These are phyloP conservation scores for Cardiospermum halicacabum DNA, from an alignment of 345 rosid genomes.

Conservation along the genomic window DNA sequence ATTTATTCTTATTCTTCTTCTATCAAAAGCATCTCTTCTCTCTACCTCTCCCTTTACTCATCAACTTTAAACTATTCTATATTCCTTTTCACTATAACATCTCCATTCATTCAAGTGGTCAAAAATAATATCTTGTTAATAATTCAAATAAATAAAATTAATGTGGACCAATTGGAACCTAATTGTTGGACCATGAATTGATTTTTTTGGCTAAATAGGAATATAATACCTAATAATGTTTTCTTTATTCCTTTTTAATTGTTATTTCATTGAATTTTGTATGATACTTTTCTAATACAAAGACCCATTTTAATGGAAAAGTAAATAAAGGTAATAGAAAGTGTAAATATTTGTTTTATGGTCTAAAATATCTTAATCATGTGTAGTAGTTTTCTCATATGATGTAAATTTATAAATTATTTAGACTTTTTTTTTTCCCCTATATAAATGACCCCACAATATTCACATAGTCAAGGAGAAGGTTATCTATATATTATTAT, in stretches of 20 bases:
- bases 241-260: not conserved
- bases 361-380: not conserved
- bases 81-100: not conserved
- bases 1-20: slow-evolving; percentile 4
- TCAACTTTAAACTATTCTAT: not conserved
- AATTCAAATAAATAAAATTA: not conserved
- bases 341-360: not conserved
- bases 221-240: not conserved
- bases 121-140: not conserved
- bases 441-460: not conserved
- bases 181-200: slow-evolving; percentile 7
- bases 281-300: too few relatives aligned
- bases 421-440: not conserved
- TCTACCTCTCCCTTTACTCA: not conserved
- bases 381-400: not conserved
- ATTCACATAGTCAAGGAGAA: not conserved
- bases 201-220: slow-evolving; percentile 3
- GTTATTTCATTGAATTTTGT: not conserved
- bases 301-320: too few relatives aligned
- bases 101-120: slow-evolving; percentile 1
- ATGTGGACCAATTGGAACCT: slow-evolving; percentile 5
- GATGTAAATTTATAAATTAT: not conserved
- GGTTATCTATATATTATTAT: not conserved
- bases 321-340: too few relatives aligned
- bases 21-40: not conserved